Evolutionary conservation across 257 asterid species (phyloP).

Genomic region (Rauvolfia tetraphylla): DNA sequence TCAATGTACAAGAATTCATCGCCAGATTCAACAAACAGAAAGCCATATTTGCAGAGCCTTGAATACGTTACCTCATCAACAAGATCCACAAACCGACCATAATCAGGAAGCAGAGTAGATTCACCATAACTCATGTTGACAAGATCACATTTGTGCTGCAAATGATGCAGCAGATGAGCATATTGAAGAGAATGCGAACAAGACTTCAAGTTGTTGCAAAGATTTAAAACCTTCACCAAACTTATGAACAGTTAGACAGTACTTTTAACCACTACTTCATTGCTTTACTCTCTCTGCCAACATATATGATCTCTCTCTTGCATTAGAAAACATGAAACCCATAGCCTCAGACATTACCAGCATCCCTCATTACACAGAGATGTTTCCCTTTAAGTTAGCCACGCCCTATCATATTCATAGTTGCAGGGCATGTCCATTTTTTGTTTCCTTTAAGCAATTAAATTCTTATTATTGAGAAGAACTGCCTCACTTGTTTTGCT

Average conservation of each 20-base stretch:
- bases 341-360: background rate
- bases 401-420: background rate
- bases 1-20: background rate
- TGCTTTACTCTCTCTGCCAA: background rate
- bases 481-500: background rate
- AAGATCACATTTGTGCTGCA: constrained; percentile 96
- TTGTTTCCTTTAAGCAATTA: background rate
- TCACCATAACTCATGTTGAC: constrained; percentile 99
- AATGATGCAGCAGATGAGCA: constrained; percentile 13
- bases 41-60: constrained; percentile 7
- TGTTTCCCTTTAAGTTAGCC: background rate
- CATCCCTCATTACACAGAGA: background rate
- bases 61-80: constrained; percentile 73
- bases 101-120: constrained; percentile 82
- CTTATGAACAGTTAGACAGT: background rate
- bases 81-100: constrained; percentile 95
- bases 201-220: background rate
- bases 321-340: background rate
- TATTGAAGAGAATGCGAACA: background rate
- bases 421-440: background rate
- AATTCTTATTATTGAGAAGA: background rate
- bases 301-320: background rate
- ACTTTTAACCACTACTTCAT: background rate
- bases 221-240: background rate
- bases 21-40: background rate